Evolutionary conservation across 2,329 filamentous ascomycete genomes (phyloP), one percentile per base, ranked within the genome.

Genomic region (Paecilomyces fulvus): DNA sequence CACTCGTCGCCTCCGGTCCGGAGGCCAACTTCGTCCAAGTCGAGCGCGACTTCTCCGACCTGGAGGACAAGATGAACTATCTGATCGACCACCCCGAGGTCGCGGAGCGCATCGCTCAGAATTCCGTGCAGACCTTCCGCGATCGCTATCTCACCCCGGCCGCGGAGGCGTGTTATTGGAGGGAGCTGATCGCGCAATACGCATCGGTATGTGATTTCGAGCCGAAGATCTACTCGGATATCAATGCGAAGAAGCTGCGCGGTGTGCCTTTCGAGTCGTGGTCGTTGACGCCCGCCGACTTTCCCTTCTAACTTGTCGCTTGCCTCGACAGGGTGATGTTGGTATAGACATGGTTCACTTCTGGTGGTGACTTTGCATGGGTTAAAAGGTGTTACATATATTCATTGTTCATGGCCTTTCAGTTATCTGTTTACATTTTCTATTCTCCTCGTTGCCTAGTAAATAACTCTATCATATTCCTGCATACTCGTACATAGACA

Each of bases 151-250:
- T 82, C 30, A 82, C 79, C 1, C 78, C 79, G 1, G 78, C 79
- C 2, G 79, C 80, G 1, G 78, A 82, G 64, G 74, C 76, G 2
- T 83, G 80, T 59, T 83, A 83, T 60, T 83, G 80, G 80, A 72
- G 80, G 10, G 70, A 75, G 50, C 62, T 81, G 57, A 69, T 80
- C 28, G 61, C 67, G 28, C 61, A 63, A 54, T 75, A 73, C 62
- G 70, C 66, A 7, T 63, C 66, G 9, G 67, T 67, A 8, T 74
- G 74, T 43, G 74, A 73, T 49, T 76, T 76, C 58, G 70, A 74
- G 63, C 70, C 75, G 2, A 62, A 71, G 11, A 60, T 74, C 48
- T 70, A 72, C 57, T 60, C 58, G 28, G 56, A 58, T 49, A 58
- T 65, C 12, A 66, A 69, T 55, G 68, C 70, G 8, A 64, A 61